Percentiles rank a stretch among this genome's conserved stretches.
Conservation (phyloP, 2,329 filamentous ascomycete species). For the Pseudogymnoascus sp. region DNA sequence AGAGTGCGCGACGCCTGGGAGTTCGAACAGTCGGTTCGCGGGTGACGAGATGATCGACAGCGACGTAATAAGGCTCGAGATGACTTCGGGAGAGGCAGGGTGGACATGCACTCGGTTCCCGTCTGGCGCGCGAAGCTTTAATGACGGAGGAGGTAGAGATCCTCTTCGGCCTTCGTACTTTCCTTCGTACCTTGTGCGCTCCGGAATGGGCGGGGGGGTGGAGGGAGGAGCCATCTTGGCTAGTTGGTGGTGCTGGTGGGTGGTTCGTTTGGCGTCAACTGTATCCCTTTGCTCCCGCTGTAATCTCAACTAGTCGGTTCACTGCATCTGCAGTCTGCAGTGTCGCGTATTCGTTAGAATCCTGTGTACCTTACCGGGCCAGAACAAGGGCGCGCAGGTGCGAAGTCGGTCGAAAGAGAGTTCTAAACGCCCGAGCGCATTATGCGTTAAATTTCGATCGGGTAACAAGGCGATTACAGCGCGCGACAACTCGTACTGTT, state of each 20-base stretch:
- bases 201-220: slow-evolving; percentile 23
- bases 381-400: background rate
- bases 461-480: background rate
- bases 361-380: background rate
- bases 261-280: background rate
- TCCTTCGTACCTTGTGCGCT: slow-evolving; percentile 21
- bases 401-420: slow-evolving; percentile 4
- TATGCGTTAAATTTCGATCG: slow-evolving; percentile 3
- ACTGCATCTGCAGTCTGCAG: slow-evolving; percentile 5
- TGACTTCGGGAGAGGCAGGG: slow-evolving; percentile 53
- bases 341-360: background rate
- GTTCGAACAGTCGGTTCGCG: slow-evolving; percentile 61
- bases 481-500: background rate
- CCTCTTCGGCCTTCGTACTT: slow-evolving; percentile 18
- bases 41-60: slow-evolving; percentile 60
- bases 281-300: slow-evolving; percentile 1
- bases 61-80: slow-evolving; percentile 60
- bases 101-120: slow-evolving; percentile 26
- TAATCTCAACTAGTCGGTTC: background rate
- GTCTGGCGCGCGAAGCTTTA: slow-evolving; percentile 12
- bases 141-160: slow-evolving; percentile 23
- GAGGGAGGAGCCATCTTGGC: background rate
- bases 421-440: slow-evolving; percentile 5
- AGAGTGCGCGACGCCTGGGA: slow-evolving; percentile 24
- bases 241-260: background rate